Evolutionary conservation across 192 early-diverging fungal genomes (phyloP).

Genomic region (Coemansia sp.): DNA sequence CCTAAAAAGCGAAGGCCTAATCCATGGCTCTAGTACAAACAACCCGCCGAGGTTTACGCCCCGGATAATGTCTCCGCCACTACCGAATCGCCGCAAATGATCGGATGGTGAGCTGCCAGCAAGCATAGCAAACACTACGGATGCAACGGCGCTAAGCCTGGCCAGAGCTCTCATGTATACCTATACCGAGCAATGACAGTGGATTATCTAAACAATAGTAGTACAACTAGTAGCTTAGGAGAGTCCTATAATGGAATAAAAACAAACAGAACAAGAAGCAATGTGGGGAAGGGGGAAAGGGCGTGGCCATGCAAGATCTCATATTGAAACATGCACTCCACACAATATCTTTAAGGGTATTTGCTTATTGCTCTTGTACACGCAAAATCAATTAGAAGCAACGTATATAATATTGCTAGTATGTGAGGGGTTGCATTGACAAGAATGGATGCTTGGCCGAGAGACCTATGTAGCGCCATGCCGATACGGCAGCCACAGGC

Average conservation of each 20-base stretch:
- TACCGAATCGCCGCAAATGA: conserved; percentile 30
- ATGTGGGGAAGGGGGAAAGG: background rate
- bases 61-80: conserved; percentile 46
- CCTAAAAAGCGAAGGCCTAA: conserved; percentile 50
- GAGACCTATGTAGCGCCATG: background rate
- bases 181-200: background rate
- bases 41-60: conserved; percentile 61
- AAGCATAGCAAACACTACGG: conserved; percentile 1
- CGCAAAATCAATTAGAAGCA: background rate
- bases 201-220: background rate
- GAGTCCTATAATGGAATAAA: background rate
- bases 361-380: background rate
- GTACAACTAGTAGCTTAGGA: background rate
- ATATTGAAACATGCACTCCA: background rate
- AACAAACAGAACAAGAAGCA: background rate
- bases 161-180: conserved; percentile 14
- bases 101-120: conserved; percentile 11
- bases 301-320: background rate
- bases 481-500: background rate
- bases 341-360: background rate
- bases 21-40: conserved; percentile 64
- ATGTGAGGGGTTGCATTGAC: background rate
- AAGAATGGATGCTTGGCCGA: background rate
- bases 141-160: conserved; percentile 1
- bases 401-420: background rate